Evolutionary conservation across 1,284 basidiomycete species (phyloP).

Genomic region (Ganoderma boninense): DNA sequence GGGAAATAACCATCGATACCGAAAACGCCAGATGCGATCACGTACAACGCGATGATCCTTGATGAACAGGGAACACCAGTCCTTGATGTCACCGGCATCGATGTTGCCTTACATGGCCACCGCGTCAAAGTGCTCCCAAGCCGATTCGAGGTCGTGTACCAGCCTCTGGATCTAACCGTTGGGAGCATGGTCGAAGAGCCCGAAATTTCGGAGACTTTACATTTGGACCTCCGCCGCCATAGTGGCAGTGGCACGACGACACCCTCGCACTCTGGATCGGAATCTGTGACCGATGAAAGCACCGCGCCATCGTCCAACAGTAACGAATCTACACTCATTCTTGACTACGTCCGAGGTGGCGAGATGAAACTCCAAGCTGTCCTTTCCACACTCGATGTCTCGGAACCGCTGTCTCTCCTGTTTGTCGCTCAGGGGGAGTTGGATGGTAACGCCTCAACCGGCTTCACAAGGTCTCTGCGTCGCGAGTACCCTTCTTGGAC

Average conservation of each 20-base stretch:
- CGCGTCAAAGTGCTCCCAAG: conserved; percentile 17
- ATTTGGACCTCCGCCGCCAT: not conserved
- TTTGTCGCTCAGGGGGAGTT: conserved; percentile 12
- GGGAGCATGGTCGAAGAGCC: not conserved
- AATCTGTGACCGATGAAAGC: not conserved
- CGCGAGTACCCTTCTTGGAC: conserved; percentile 24
- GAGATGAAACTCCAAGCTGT: conserved; percentile 20
- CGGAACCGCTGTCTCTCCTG: conserved; percentile 1
- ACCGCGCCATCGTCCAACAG: not conserved
- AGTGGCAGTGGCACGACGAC: not conserved
- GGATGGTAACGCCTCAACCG: conserved; percentile 16
- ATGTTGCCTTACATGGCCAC: conserved; percentile 29
- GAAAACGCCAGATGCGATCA: conserved; percentile 18
- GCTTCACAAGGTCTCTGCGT: conserved; percentile 21
- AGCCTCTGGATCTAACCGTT: not conserved
- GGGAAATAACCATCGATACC: conserved; percentile 5
- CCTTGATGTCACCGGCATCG: conserved; percentile 28
- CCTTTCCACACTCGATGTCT: conserved; percentile 9
- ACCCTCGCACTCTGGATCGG: not conserved
- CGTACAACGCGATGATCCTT: conserved; percentile 31
- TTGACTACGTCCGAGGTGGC: conserved; percentile 15
- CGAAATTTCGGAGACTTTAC: not conserved
- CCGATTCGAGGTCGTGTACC: conserved; percentile 29
- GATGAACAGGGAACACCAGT: conserved; percentile 27
- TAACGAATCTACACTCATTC: not conserved